phyloP scores from a whole-genome alignment of 495 filamentous ascomycete species.

The Usnea hakonensis region DNA sequence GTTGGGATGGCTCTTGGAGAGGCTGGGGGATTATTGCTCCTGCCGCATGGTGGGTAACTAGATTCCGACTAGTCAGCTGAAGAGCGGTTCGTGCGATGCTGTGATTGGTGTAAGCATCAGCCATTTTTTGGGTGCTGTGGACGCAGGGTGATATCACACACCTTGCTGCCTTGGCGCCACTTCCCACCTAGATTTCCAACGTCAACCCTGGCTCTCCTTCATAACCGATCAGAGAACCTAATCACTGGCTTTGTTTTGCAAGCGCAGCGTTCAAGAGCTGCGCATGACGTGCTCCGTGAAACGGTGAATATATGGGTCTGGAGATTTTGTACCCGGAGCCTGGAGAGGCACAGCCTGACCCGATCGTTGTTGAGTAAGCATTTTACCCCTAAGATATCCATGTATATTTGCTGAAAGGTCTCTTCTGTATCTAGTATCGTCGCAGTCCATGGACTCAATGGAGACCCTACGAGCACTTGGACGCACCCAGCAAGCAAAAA shows the following conservation, averaged over 20 bases:
- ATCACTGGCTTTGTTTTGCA: too few relatives aligned
- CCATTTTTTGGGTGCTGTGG: not conserved
- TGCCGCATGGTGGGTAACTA: too few relatives aligned
- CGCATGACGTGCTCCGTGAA: too few relatives aligned
- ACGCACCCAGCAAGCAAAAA: slow-evolving; percentile 1
- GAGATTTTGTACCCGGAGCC: not conserved
- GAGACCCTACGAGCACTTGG: slow-evolving; percentile 28
- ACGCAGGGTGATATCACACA: not conserved
- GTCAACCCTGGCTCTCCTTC: not conserved
- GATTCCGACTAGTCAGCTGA: not conserved
- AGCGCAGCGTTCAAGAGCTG: too few relatives aligned
- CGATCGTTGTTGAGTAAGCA: slow-evolving; percentile 5
- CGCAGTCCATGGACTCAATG: slow-evolving; percentile 34
- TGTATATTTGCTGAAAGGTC: not conserved
- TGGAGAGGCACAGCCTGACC: not conserved
- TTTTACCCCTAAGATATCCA: too few relatives aligned
- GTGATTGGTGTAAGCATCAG: not conserved
- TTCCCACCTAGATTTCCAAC: not conserved
- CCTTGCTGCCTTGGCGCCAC: not conserved
- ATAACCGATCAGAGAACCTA: not conserved
- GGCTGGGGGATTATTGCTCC: too few relatives aligned
- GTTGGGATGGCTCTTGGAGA: too few relatives aligned
- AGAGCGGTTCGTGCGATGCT: not conserved
- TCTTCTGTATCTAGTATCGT: slow-evolving; percentile 27
- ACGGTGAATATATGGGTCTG: not conserved